Conservation (phyloP, 148 eudicot genomes). For the Camellia japonica region DNA sequence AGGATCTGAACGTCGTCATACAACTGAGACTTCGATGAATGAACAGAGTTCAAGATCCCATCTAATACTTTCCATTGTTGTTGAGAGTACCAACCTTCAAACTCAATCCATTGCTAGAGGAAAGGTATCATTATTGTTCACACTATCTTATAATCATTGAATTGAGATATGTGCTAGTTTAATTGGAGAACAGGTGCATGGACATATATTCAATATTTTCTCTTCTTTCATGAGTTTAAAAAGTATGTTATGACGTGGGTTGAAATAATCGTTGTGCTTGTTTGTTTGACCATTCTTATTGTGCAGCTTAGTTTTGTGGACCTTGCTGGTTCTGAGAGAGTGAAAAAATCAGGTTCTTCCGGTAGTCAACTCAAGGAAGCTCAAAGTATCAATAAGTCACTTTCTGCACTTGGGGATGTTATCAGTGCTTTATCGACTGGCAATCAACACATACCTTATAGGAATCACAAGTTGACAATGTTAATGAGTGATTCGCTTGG, state of each 20-base stretch:
- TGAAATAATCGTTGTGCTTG: background rate
- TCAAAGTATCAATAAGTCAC: conserved; percentile 93
- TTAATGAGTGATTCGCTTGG: conserved; percentile 98
- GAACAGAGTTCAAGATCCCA: conserved; percentile 97
- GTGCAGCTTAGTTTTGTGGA: conserved; percentile 96
- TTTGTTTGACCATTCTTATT: background rate
- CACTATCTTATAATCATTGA: background rate
- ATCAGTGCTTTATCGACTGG: conserved; percentile 85
- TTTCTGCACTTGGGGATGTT: conserved; percentile 97
- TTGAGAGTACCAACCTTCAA: conserved; percentile 95
- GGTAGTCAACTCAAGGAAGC: conserved; percentile 94
- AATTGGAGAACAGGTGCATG: background rate
- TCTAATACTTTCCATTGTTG: conserved; percentile 76
- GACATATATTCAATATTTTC: background rate
- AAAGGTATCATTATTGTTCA: conserved; percentile 51
- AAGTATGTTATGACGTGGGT: background rate
- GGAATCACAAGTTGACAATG: conserved; percentile 97
- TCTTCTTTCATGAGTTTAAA: background rate
- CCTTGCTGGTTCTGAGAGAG: conserved; percentile 98
- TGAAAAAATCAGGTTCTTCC: conserved; percentile 88
- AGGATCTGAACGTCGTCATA: conserved; percentile 92
- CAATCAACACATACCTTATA: conserved; percentile 87
- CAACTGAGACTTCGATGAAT: conserved; percentile 85
- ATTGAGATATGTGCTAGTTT: background rate
- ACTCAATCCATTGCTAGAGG: conserved; percentile 92